A percentile compares a stretch with the other conserved stretches of the same genome.
Evolutionary conservation across 495 filamentous ascomycete species (phyloP).

Genomic region (Xanthoparmelia taractica): DNA sequence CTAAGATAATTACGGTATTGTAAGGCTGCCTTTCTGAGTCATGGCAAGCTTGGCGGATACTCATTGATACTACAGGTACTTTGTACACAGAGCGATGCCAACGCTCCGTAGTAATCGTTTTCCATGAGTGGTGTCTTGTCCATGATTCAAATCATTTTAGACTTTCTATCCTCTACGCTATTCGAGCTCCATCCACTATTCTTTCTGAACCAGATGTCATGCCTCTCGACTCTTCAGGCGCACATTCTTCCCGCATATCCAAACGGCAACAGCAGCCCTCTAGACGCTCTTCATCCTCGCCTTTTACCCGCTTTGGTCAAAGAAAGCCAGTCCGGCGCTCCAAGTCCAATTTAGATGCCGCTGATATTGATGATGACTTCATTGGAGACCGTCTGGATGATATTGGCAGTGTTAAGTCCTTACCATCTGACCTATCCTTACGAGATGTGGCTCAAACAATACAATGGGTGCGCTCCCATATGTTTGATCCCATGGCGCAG

Average conservation of each 20-base stretch:
- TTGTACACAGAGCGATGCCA: too few species aligned
- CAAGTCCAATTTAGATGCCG: slow-evolving; percentile 25
- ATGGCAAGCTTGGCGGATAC: too few species aligned
- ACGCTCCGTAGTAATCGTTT: too few species aligned
- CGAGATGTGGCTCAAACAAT: slow-evolving; percentile 60
- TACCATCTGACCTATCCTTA: slow-evolving; percentile 46
- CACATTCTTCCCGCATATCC: slow-evolving; percentile 30
- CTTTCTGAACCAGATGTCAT: slow-evolving; percentile 11
- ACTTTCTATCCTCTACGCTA: neutral
- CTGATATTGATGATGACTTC: slow-evolving; percentile 37
- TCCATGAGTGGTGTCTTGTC: neutral
- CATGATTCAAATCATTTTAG: neutral
- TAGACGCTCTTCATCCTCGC: slow-evolving; percentile 37
- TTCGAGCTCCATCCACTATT: neutral
- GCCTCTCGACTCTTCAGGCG: slow-evolving; percentile 30
- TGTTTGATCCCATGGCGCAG: slow-evolving; percentile 63
- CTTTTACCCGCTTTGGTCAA: slow-evolving; percentile 48
- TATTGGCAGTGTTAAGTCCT: slow-evolving; percentile 43
- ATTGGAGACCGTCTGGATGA: slow-evolving; percentile 50
- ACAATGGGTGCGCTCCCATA: slow-evolving; percentile 49
- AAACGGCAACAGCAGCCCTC: slow-evolving; percentile 24
- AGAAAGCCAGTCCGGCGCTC: slow-evolving; percentile 45
- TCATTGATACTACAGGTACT: too few species aligned
- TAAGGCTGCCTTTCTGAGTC: too few species aligned
- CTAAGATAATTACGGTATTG: too few species aligned